These are phyloP conservation scores for Lichtheimia corymbifera DNA, from an alignment of 371 early-diverging fungal genomes.

Conservation along the genomic window DNA sequence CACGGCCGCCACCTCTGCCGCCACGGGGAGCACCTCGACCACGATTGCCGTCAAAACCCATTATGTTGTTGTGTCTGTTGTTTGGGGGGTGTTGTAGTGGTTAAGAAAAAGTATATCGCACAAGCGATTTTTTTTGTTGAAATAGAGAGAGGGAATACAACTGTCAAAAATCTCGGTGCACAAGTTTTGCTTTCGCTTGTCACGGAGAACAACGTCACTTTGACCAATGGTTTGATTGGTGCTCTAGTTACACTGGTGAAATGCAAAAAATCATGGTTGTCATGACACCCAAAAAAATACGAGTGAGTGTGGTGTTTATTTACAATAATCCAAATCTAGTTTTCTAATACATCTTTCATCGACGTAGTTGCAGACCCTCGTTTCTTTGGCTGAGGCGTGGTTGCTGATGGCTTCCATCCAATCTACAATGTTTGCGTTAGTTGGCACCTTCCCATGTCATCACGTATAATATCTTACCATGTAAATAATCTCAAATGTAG, in stretches of 20 bases:
- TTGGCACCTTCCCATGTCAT: neutral
- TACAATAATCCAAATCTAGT: conserved; percentile 1
- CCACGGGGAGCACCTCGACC: conserved; percentile 3
- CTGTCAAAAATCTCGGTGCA: neutral
- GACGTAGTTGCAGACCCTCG: conserved; percentile 74
- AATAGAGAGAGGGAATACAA: neutral
- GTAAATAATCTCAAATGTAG: conserved; percentile 90
- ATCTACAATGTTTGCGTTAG: conserved; percentile 46
- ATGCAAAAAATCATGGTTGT: no score
- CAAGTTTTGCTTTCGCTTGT: no score
- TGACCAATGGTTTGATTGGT: no score
- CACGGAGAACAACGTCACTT: no score
- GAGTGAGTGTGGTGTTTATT: neutral
- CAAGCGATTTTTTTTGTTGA: neutral
- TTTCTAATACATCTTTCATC: conserved; percentile 63
- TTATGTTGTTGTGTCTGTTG: conserved; percentile 3
- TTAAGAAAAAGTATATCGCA: no score
- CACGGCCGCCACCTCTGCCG: conserved; percentile 1
- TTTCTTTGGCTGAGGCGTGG: conserved; percentile 71
- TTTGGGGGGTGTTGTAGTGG: neutral
- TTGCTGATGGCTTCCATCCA: conserved; percentile 84
- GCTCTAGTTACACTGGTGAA: no score
- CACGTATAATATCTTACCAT: conserved; percentile 51
- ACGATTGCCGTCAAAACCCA: conserved; percentile 13
- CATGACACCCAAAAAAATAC: neutral